Base-by-base conservation (phyloP, 305 asterid genomes). In the Rubia balearica region DNA sequence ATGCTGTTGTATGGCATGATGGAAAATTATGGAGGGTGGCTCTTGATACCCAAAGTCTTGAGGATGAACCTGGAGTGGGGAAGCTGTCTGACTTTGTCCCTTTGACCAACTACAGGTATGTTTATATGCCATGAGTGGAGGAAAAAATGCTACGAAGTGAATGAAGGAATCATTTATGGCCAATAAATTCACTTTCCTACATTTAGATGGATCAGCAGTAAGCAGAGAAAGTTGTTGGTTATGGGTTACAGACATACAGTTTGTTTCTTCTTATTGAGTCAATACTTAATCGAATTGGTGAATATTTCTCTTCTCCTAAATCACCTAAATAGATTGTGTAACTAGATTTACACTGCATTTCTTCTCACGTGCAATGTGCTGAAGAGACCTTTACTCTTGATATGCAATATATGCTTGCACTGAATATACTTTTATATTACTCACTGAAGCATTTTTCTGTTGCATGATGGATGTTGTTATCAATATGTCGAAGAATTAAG, bases 1-100 rank as follows among this genome's bases (percentile, higher is more conserved):
- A 94, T 85, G 99, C 97, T 77, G 98, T 94, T 64, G 97, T 91
- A 63, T 94, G 99, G 99, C 90, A 94, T 72, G 99, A 94, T 73
- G 99, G 99, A 73, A 90, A 88, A 73, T 78, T 86, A 74, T 94
- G 98, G 98, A 88, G 99, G 80, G 97, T 92, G 79, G 98, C 98
- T 75, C 90, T 94, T 80, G 99, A 94, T 85, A 89, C 99, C 16
- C 92, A 87, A 76, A 84, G 86, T 83, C 92, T 94, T 80, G 96
- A 89, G 77, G 89, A 86, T 80, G 91, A 87, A 69, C 73, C 96
- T 61, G 91, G 85, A 80, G 81, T 86, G 24, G 99, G 99, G 73
- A 83, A 83, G 76, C 97, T 94, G 57, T 90, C 96, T 45, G 89
- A 85, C 70, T 94, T 91, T 81, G 80, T 75, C 71, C 99, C 99